Evolutionary conservation across 2,329 filamentous ascomycete species (phyloP).

Genomic region (Amesomyces nigricolor): DNA sequence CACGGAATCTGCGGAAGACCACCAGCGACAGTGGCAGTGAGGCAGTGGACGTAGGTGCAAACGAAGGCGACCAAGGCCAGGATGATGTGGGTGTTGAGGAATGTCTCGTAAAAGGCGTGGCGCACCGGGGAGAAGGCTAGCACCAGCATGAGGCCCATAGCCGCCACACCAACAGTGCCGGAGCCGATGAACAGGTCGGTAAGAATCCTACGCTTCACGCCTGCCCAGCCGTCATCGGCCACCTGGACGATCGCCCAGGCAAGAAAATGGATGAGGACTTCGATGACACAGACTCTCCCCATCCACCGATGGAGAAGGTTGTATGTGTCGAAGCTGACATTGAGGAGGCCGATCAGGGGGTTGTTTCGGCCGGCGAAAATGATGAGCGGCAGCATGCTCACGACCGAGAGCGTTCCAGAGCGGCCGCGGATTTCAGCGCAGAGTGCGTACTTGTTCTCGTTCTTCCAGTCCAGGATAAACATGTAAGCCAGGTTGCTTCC

Average conservation of each 20-base stretch:
- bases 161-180: constrained; percentile 48
- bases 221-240: constrained; percentile 56
- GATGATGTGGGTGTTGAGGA: constrained; percentile 79
- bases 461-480: constrained; percentile 55
- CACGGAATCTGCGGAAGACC: constrained; percentile 67
- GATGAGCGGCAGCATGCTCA: constrained; percentile 90
- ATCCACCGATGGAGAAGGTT: constrained; percentile 85
- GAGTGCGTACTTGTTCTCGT: constrained; percentile 55
- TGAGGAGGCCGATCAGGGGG: constrained; percentile 72
- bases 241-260: constrained; percentile 71
- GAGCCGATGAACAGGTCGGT: constrained; percentile 59
- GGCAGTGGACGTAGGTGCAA: constrained; percentile 74
- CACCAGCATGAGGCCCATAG: constrained; percentile 61
- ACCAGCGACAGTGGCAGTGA: constrained; percentile 58
- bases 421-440: constrained; percentile 80
- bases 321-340: constrained; percentile 93
- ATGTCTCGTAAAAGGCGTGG: constrained; percentile 96
- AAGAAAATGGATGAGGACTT: constrained; percentile 63
- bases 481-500: constrained; percentile 59
- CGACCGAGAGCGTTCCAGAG: constrained; percentile 72
- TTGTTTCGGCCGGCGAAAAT: constrained; percentile 91
- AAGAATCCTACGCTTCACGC: constrained; percentile 49
- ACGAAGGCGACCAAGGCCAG: constrained; percentile 63
- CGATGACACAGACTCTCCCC: constrained; percentile 65
- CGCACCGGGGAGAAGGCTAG: constrained; percentile 72